Percentiles rank a stretch among this genome's conserved stretches.
phyloP scores from a whole-genome alignment of 129 eudicot species.

The Kitagawia praeruptora region DNA sequence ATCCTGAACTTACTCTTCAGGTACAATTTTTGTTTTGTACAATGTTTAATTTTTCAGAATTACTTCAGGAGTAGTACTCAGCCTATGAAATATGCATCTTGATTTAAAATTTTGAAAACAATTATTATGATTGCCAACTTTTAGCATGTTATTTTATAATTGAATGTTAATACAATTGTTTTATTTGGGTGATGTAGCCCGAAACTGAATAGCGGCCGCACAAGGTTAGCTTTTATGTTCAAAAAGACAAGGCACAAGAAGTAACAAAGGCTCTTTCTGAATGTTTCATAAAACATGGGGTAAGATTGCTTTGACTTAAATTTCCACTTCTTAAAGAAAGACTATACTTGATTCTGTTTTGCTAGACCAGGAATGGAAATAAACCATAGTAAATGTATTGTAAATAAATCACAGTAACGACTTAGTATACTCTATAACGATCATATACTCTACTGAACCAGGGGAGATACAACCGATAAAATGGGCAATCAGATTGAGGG shows the following conservation, averaged over 20 bases:
- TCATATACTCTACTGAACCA: no score
- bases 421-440: no score
- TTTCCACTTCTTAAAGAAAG: no score
- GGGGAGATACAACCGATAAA: no score
- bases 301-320: conserved; percentile 28
- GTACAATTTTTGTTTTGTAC: conserved; percentile 23
- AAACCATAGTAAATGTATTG: no score
- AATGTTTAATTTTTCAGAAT: not conserved
- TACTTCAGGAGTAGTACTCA: not conserved
- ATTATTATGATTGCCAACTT: not conserved
- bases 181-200: no score
- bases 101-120: not conserved
- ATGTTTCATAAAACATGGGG: conserved; percentile 62
- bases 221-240: conserved; percentile 76
- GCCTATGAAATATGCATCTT: not conserved
- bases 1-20: conserved; percentile 83
- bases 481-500: no score
- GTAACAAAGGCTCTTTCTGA: conserved; percentile 61
- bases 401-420: no score
- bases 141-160: not conserved
- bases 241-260: conserved; percentile 79
- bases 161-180: not conserved
- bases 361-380: no score
- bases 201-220: conserved; percentile 88
- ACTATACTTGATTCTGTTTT: no score